Evolutionary conservation across 176 grass and related monocot genomes (phyloP).

Genomic region (Phoenix roebelenii): DNA sequence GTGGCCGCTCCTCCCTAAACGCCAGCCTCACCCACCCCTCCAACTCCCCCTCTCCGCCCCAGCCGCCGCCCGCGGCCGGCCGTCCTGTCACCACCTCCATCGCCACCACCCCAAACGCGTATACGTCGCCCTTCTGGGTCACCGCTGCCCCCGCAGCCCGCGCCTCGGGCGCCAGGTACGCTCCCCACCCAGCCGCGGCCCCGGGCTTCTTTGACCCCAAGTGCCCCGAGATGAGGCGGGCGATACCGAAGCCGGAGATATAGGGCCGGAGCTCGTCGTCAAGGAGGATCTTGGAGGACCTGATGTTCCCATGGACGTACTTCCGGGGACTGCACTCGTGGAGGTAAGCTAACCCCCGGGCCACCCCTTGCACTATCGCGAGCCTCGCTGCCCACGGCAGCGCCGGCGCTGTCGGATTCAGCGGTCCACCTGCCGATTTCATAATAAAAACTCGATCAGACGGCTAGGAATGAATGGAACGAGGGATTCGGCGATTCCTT

Average conservation of each 20-base stretch:
- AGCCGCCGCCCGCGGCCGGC: constrained; percentile 28
- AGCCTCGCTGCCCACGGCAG: constrained; percentile 60
- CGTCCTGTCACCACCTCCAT: constrained; percentile 56
- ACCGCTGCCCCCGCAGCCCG: constrained; percentile 32
- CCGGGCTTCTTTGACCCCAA: constrained; percentile 45
- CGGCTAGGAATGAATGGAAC: neutral
- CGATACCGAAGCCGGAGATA: constrained; percentile 79
- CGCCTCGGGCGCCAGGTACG: constrained; percentile 67
- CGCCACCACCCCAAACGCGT: constrained; percentile 81
- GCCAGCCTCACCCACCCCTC: constrained; percentile 77
- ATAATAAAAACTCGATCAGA: constrained; percentile 1
- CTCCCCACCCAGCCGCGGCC: constrained; percentile 16
- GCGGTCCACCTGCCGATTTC: constrained; percentile 40
- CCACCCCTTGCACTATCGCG: constrained; percentile 64
- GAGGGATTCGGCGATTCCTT: neutral
- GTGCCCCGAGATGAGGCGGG: constrained; percentile 50
- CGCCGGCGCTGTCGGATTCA: constrained; percentile 34
- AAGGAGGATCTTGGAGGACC: constrained; percentile 80
- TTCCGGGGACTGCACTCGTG: constrained; percentile 91
- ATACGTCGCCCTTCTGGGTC: constrained; percentile 82
- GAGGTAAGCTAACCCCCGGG: constrained; percentile 54
- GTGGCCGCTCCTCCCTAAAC: constrained; percentile 91
- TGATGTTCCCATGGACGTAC: constrained; percentile 82
- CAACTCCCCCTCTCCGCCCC: constrained; percentile 57
- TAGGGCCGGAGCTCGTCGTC: constrained; percentile 68